Base-by-base conservation (phyloP, 1,284 basidiomycete species). In the Pyrrhoderma noxium region DNA sequence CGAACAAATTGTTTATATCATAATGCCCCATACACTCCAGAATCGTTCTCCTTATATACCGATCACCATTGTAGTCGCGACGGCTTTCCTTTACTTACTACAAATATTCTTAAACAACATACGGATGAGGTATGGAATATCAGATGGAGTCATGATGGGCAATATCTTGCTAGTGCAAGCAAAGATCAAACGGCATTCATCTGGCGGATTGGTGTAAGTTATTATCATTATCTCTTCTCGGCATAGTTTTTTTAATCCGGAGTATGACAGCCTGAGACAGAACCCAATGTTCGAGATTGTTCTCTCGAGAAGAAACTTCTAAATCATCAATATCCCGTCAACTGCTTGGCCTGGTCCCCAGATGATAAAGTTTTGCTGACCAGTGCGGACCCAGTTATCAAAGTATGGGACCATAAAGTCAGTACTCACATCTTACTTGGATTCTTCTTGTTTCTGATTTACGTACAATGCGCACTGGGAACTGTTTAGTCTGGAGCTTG, bases 51-150 rank as follows among this genome's bases (percentile, higher is more conserved):
- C 9, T 70, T 99, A 38, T 91, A 94, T 61, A 76, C 76, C 46
- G 92, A 99, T 65, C 92, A 96, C 65, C 69, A 75, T 41, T 94
- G 93, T 67, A 80, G 84, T 57, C 79, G 84, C 61, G 77, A 79
- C 40, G 76, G 79, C 37, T 98, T 99, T 70, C 95, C 95, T 9
- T 79, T 80, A 25, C 73, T 85, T 23, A 92, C 89, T 7, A 92
- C 91, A 1, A 84, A 86, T 21, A 84, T 93, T 38, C 71, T 98
- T 44, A 77, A 83, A 38, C 89, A 85, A 27, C 95, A 99, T 67
- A 76, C 74, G 11, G 91, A 97, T 63, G 93, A 99, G 65, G 93
- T 99, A 11, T 99, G 95, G 94, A 83, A 89, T 61, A 70, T 98
- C 55, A 86, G 86, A 63, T 99, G 94, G 90, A 96, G 93, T 65